phyloP scores from a whole-genome alignment of 192 early-diverging fungal genomes.

The Paraglomus brasilianum region DNA sequence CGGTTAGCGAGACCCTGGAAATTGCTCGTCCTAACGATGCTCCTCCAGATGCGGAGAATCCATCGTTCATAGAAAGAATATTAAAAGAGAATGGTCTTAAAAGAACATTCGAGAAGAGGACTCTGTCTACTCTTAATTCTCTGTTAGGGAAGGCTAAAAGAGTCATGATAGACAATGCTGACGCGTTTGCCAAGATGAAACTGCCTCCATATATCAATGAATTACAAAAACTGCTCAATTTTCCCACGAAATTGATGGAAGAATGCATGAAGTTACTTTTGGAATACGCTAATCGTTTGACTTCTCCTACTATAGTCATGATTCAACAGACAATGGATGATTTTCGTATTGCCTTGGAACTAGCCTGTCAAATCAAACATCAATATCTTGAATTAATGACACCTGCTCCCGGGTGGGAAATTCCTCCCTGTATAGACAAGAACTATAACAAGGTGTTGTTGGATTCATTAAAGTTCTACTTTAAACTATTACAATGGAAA shows the following conservation, averaged over 20 bases:
- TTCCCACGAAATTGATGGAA: slow-evolving; percentile 79
- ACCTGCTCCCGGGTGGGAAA: slow-evolving; percentile 65
- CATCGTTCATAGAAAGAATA: slow-evolving; percentile 82
- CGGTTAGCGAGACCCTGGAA: slow-evolving; percentile 66
- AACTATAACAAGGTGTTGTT: slow-evolving; percentile 73
- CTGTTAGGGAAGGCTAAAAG: slow-evolving; percentile 63
- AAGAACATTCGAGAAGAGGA: slow-evolving; percentile 72
- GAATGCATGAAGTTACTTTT: slow-evolving; percentile 77
- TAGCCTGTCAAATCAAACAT: slow-evolving; percentile 73
- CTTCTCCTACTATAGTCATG: slow-evolving; percentile 56
- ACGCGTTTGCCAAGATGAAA: slow-evolving; percentile 65
- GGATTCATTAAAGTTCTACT: slow-evolving; percentile 73
- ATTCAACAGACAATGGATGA: slow-evolving; percentile 82
- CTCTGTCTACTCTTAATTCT: slow-evolving; percentile 58
- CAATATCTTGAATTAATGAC: slow-evolving; percentile 63
- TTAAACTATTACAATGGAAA: slow-evolving; percentile 73
- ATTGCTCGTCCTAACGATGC: slow-evolving; percentile 56
- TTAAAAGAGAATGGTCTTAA: slow-evolving; percentile 79
- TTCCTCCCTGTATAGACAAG: slow-evolving; percentile 58
- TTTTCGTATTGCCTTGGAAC: slow-evolving; percentile 64
- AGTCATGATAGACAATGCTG: slow-evolving; percentile 68
- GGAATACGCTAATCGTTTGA: slow-evolving; percentile 60
- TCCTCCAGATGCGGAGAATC: slow-evolving; percentile 47
- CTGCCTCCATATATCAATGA: slow-evolving; percentile 68
- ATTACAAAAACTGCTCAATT: slow-evolving; percentile 68